Base-by-base conservation (phyloP, 306 rosid genomes). In the Senna siamea region DNA sequence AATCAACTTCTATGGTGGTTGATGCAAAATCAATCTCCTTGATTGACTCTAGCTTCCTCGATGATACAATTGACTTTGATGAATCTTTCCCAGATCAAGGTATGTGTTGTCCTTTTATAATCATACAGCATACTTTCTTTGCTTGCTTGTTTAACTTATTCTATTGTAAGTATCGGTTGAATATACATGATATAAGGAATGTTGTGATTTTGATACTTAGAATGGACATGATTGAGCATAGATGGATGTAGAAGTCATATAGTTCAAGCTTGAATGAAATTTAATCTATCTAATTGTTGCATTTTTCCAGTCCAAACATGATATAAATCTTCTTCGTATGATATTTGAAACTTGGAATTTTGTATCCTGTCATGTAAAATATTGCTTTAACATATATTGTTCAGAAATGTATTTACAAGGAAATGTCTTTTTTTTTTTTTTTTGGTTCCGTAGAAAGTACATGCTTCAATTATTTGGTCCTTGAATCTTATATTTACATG, bases 11-110 rank as follows among this genome's bases (percentile, higher is more conserved):
- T 57, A 5, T 17, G 19, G 60, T 5, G 23, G 77, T 53, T 30
- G 87, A 85, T 41, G 48, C 52, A 40, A 75, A 67, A 73, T 76
- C 86, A 7, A 58, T 50, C 69, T 66, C 77, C 61, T 66, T 79
- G n/a, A 66, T 86, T 65, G 85, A 76, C n/a, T 76, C 78, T 13
- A 80, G 64, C 75, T 86, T 72, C 75, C 70, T 55, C 53, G 83
- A 92, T 82, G 83, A 34, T 53, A 72, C 82, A 48, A 53, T 82
- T 78, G 78, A 72, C 34, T 30, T 75, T 58, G 82, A 83, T 53
- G 84, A 75, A 10, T 61, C 72, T 53, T 1, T 32, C 17, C 9
- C 55, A 7, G 78, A n/a, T n/a, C n/a, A 81, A 78, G 90, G 90
- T 86, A 83, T 56, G 11, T 32, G 43, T 75, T 8, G 2, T 67